phyloP scores from a whole-genome alignment of 306 rosid genomes.

The Prunus davidiana region DNA sequence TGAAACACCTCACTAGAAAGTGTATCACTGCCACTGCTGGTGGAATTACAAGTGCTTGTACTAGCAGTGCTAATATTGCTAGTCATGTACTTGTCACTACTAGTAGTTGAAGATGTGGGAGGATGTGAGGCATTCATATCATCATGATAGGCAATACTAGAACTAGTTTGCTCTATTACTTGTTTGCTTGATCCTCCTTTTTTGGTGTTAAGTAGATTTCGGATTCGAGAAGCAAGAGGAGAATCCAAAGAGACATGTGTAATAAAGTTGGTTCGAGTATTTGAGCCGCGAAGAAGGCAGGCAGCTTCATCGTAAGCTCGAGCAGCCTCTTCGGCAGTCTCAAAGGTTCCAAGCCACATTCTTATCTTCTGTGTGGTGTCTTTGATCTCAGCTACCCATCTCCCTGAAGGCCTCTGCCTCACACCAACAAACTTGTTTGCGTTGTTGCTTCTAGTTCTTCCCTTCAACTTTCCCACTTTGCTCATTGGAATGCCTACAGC shows the following conservation, averaged over 20 bases:
- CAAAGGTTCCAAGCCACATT: conserved; percentile 98
- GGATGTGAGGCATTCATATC: neutral
- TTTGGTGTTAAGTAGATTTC: conserved; percentile 58
- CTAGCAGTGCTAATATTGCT: neutral
- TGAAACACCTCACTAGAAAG: conserved; percentile 14
- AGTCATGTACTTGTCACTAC: neutral
- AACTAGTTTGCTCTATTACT: neutral
- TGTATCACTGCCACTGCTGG: conserved; percentile 13
- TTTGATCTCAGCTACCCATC: conserved; percentile 99
- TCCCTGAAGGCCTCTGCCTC: conserved; percentile 95
- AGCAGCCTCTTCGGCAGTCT: conserved; percentile 96
- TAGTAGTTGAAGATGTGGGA: neutral
- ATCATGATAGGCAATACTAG: neutral
- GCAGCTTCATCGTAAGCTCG: conserved; percentile 96
- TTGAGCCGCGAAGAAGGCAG: conserved; percentile 88
- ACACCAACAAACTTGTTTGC: conserved; percentile 83
- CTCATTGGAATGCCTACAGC: conserved; percentile 22
- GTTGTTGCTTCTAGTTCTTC: conserved; percentile 43
- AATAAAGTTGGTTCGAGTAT: conserved; percentile 81
- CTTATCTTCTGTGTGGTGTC: conserved; percentile 89
- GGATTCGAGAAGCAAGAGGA: conserved; percentile 77
- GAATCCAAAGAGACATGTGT: conserved; percentile 76
- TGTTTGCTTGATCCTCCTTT: conserved; percentile 24
- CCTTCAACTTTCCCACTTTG: conserved; percentile 49
- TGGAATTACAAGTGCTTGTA: conserved; percentile 1